Evolutionary conservation across 257 asterid genomes (phyloP).

Genomic region (Echium plantagineum): DNA sequence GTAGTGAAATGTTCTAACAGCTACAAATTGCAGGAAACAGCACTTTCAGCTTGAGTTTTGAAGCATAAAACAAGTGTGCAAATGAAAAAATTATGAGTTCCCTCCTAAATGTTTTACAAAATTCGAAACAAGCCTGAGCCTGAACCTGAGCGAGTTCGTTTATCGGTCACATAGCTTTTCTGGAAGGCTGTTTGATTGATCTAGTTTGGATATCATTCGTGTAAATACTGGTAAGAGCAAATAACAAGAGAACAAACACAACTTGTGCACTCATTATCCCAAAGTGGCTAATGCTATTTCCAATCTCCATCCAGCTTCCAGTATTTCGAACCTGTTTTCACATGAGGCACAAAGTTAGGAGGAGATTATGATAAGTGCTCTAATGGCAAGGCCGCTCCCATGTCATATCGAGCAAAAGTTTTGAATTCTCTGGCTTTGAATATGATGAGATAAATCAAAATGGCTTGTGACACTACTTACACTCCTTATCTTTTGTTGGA

Average conservation of each 20-base stretch:
- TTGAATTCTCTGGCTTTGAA: too few relatives aligned
- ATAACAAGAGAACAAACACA: constrained; percentile 78
- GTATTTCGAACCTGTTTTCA: constrained; percentile 64
- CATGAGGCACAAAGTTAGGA: background rate
- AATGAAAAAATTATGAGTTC: background rate
- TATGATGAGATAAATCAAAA: too few relatives aligned
- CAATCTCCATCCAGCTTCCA: constrained; percentile 99
- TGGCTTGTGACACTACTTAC: too few relatives aligned
- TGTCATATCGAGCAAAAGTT: too few relatives aligned
- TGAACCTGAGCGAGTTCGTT: too few relatives aligned
- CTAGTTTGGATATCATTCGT: constrained; percentile 57
- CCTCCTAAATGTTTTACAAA: background rate
- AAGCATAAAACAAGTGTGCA: background rate
- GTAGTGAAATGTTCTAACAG: too few relatives aligned
- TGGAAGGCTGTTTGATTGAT: constrained; percentile 35
- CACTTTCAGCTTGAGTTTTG: background rate
- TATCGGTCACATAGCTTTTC: constrained; percentile 43
- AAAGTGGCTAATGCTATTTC: constrained; percentile 95
- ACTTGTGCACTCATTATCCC: constrained; percentile 99
- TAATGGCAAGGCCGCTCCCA: too few relatives aligned
- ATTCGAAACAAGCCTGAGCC: too few relatives aligned
- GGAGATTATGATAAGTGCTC: background rate
- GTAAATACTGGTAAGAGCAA: constrained; percentile 62
- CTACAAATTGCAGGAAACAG: too few relatives aligned
- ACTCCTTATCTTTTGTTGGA: too few relatives aligned